Percentiles rank a stretch among this genome's conserved stretches.
phyloP scores from a whole-genome alignment of 2,329 filamentous ascomycete genomes.

The Trichoderma arundinaceum region DNA sequence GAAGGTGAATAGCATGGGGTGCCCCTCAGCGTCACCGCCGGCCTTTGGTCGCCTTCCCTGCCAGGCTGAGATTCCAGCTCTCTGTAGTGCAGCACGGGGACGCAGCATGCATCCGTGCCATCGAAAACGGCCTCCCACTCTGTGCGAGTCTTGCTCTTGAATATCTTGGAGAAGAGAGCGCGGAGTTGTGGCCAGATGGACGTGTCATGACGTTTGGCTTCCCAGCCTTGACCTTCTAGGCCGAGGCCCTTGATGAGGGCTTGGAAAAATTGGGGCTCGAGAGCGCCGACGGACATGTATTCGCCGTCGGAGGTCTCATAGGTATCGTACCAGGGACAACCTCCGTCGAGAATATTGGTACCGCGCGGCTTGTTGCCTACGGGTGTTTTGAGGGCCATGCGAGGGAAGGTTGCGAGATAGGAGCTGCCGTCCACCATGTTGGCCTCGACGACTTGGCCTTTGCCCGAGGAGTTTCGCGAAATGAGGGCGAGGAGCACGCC shows the following conservation, averaged over 20 bases:
- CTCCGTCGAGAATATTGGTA: slow-evolving; percentile 80
- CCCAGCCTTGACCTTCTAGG: slow-evolving; percentile 57
- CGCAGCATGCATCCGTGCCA: slow-evolving; percentile 88
- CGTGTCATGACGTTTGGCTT: slow-evolving; percentile 62
- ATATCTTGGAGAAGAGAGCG: slow-evolving; percentile 63
- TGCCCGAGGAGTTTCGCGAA: slow-evolving; percentile 65
- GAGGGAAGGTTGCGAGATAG: slow-evolving; percentile 79
- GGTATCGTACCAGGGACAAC: slow-evolving; percentile 85
- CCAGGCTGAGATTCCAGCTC: slow-evolving; percentile 65
- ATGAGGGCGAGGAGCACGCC: slow-evolving; percentile 83
- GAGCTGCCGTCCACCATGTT: slow-evolving; percentile 94
- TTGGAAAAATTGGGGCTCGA: slow-evolving; percentile 86
- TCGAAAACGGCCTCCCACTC: slow-evolving; percentile 91
- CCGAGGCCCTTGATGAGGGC: slow-evolving; percentile 70
- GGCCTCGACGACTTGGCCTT: slow-evolving; percentile 88
- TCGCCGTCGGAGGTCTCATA: slow-evolving; percentile 82
- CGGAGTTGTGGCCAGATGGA: slow-evolving; percentile 71
- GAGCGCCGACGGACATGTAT: slow-evolving; percentile 86
- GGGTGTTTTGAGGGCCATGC: slow-evolving; percentile 67
- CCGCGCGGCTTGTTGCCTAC: slow-evolving; percentile 70
- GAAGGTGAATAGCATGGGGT: slow-evolving; percentile 61
- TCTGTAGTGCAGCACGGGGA: slow-evolving; percentile 78
- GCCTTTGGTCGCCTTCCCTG: slow-evolving; percentile 71
- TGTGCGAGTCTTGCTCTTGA: slow-evolving; percentile 70
- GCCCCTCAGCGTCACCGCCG: slow-evolving; percentile 68